Evolutionary conservation across 768 basidiomycete species (phyloP).

Genomic region (Exsudoporus frostii): DNA sequence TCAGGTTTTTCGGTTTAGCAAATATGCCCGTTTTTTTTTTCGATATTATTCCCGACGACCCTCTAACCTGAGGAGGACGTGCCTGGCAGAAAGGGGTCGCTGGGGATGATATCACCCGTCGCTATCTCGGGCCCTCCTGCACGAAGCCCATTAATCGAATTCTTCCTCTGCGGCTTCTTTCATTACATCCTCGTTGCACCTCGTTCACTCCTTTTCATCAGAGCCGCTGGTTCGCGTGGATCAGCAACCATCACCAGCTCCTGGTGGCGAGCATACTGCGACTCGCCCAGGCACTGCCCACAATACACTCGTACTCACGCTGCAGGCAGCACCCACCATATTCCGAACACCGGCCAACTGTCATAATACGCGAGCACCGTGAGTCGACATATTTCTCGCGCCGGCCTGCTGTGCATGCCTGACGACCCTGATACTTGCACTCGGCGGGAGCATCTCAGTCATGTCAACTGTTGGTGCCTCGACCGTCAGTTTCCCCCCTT

Average conservation of each 20-base stretch:
- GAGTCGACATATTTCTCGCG: neutral
- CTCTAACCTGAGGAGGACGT: conserved; percentile 5
- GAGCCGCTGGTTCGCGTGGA: conserved; percentile 12
- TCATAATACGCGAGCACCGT: neutral
- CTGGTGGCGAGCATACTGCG: neutral
- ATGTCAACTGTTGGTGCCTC: conserved; percentile 2
- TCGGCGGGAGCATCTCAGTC: neutral
- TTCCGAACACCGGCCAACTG: neutral
- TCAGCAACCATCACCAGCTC: conserved; percentile 5
- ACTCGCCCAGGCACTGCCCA: conserved; percentile 5
- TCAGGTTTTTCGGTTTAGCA: no score
- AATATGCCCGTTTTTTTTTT: neutral
- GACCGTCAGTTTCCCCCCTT: neutral
- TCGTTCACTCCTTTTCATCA: conserved; percentile 3
- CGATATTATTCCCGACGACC: no score
- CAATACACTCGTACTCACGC: neutral
- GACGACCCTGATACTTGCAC: conserved; percentile 9
- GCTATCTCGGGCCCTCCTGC: neutral
- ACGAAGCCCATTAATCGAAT: neutral
- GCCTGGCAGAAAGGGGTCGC: conserved; percentile 4
- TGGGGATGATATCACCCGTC: conserved; percentile 2
- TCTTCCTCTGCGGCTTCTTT: neutral
- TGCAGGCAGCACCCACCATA: neutral
- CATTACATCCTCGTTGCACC: conserved; percentile 7
- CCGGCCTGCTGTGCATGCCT: neutral